Percentiles rank a stretch among this genome's conserved stretches.
phyloP scores from a whole-genome alignment of 306 rosid genomes.

The Gastrolobium bilobum region DNA sequence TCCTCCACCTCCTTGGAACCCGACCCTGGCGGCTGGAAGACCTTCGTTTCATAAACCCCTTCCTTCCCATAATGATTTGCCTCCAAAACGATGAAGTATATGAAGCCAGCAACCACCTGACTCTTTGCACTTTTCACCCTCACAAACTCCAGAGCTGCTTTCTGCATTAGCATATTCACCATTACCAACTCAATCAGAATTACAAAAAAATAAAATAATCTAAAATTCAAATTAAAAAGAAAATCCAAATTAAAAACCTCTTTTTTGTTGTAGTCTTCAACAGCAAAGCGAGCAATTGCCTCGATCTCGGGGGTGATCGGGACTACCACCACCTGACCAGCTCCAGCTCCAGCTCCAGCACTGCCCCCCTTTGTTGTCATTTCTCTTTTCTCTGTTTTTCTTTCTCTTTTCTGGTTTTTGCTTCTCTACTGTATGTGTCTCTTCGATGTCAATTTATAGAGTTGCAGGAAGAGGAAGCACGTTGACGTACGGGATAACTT shows the following conservation, averaged over 20 bases:
- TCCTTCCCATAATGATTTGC: constrained; percentile 58
- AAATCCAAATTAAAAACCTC: constrained; percentile 8
- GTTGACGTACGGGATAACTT: too few species aligned
- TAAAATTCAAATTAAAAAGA: not conserved
- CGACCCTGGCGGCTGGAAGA: constrained; percentile 66
- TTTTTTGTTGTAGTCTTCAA: constrained; percentile 56
- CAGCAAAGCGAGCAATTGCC: constrained; percentile 55
- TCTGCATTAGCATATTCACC: constrained; percentile 52
- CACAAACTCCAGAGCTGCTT: constrained; percentile 50
- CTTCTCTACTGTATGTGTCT: not conserved
- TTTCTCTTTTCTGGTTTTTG: not conserved
- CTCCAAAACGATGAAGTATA: constrained; percentile 58
- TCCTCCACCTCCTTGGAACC: constrained; percentile 63
- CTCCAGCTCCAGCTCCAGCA: too few species aligned
- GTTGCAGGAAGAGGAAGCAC: not conserved
- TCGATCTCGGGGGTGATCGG: constrained; percentile 49
- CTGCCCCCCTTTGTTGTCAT: constrained; percentile 52
- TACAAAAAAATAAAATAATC: not conserved
- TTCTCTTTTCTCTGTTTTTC: not conserved
- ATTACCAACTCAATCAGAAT: constrained; percentile 2
- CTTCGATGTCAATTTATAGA: not conserved
- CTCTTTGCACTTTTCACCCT: constrained; percentile 54
- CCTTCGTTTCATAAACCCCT: constrained; percentile 59
- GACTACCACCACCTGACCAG: constrained; percentile 28
- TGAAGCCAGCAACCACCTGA: constrained; percentile 57